Conservation (phyloP, 148 eudicot genomes). For the Rhododendron williamsianum region DNA sequence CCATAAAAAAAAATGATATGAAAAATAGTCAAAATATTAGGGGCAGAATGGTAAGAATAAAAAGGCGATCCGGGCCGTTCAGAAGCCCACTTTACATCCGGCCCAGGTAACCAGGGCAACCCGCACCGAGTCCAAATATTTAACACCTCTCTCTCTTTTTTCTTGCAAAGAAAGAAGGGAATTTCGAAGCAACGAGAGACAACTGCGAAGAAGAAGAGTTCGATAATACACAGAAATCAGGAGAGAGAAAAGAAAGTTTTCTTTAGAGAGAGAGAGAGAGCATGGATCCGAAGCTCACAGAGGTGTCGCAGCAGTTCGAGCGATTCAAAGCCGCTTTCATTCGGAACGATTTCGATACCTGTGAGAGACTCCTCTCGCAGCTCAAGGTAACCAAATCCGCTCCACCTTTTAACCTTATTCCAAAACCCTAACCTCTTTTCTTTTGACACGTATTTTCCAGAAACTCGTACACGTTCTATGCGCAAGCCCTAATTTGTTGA, state of each 20-base stretch:
- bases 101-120: not conserved
- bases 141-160: not conserved
- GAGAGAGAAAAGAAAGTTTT: slow-evolving; percentile 4
- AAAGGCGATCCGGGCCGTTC: not conserved
- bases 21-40: not conserved
- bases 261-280: not conserved
- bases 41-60: not conserved
- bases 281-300: slow-evolving; percentile 76
- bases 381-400: slow-evolving; percentile 16
- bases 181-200: not conserved
- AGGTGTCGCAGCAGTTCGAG: slow-evolving; percentile 57
- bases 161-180: slow-evolving; percentile 6
- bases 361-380: slow-evolving; percentile 52
- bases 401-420: not conserved
- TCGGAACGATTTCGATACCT: slow-evolving; percentile 60
- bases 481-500: not conserved
- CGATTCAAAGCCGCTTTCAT: slow-evolving; percentile 77
- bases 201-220: not conserved
- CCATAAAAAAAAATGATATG: no score
- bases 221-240: not conserved
- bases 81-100: not conserved
- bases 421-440: not conserved
- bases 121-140: not conserved
- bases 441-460: not conserved
- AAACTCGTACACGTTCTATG: no score